These are phyloP conservation scores for Gloeophyllum trabeum DNA, from an alignment of 768 basidiomycete genomes.

Conservation along the genomic window DNA sequence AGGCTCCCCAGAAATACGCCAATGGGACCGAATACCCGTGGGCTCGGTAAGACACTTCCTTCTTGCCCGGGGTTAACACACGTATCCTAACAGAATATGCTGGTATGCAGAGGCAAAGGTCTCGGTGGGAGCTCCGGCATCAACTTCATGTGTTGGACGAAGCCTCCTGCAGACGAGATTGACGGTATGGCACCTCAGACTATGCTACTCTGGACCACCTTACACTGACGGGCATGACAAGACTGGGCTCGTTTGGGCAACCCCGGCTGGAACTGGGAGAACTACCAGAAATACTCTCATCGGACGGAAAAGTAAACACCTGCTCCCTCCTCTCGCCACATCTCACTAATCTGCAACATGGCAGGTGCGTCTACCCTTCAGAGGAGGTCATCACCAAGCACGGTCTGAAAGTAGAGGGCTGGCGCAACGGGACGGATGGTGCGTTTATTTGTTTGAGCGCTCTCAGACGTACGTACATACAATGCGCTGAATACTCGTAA, in stretches of 20 bases:
- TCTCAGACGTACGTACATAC: background rate
- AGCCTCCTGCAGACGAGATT: constrained; percentile 12
- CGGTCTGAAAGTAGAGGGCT: background rate
- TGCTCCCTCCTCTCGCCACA: background rate
- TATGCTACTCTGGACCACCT: background rate
- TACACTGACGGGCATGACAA: background rate
- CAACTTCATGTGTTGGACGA: constrained; percentile 10
- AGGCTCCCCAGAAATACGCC: constrained; percentile 10
- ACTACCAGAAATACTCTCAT: constrained; percentile 9
- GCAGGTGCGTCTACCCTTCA: background rate
- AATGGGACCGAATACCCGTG: constrained; percentile 5
- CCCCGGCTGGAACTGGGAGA: constrained; percentile 17
- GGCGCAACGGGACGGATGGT: background rate
- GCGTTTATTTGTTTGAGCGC: too few relatives aligned
- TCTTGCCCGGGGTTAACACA: background rate
- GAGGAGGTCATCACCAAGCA: background rate
- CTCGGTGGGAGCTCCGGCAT: constrained; percentile 10
- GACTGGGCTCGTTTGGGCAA: constrained; percentile 14
- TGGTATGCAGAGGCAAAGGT: constrained; percentile 7
- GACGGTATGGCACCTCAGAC: constrained; percentile 6
- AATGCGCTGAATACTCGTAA: background rate
- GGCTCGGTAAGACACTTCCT: constrained; percentile 4
- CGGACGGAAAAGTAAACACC: constrained; percentile 10
- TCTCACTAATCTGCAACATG: background rate
- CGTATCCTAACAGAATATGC: background rate